Base-by-base conservation (phyloP, 495 filamentous ascomycete genomes). In the Talaromyces ruber region DNA sequence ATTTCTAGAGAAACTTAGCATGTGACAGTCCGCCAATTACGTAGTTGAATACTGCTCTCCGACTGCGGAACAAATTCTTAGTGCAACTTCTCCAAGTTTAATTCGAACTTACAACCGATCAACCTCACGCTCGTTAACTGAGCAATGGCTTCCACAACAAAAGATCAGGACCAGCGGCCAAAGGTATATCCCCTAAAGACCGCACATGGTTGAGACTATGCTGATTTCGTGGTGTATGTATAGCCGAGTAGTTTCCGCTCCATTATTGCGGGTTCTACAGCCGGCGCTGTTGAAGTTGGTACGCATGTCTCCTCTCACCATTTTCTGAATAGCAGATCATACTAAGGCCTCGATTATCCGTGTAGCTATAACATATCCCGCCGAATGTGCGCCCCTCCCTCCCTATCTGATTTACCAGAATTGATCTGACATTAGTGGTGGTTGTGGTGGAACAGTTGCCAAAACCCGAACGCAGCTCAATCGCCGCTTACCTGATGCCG, bases 381-480 rank as follows among this genome's bases (percentile, higher is more conserved):
- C 93, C 66, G 94, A 98, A 74, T 98, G 89, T 93, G 83, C 66
- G 80, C 68, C 28, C 24, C 14, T 18, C 14, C 26, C 50, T 53
- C 53, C 28, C 16, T 2, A 43, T 6, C 2, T 43, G 37, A 43
- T 14, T 9, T 8, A 32, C 3, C 1, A 4, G 30, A 32, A 32
- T 9, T 32, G 30, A 6, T 9, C 34, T 37, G 12, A 37, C 34
- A 16, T 8, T 37, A 14, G n/a, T 37, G 39, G 14, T 39, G 39
- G 68, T 37, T 8, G n/a, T 37, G 39, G 14, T 39, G 39, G 68
- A 71, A 70, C 71, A 88, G 89, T 98, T 74, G 94, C 93, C 62
- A 98, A 98, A 76, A 98, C 94, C 52, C 81, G 94, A 60, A 89
- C 89, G 59, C 94, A 98, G 73, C 88, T 98, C 67, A 98, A 98